Evolutionary conservation across 1,284 basidiomycete genomes (phyloP), one percentile per base, ranked within the genome.

Genomic region (Cerrena zonata): DNA sequence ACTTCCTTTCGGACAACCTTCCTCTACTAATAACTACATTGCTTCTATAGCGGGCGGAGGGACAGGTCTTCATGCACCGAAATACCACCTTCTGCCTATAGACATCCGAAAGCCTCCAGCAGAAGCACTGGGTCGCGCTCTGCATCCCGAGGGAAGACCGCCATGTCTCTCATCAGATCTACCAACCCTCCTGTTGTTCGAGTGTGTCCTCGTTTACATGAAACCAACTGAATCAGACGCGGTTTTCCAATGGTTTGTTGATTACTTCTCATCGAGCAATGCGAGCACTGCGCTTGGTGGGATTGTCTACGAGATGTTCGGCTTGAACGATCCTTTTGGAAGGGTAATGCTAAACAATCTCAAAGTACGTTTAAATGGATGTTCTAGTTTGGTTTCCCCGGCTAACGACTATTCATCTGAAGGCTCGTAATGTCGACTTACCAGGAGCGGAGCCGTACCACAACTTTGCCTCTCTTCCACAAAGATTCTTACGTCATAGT

Each of bases 181-280:
- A 4, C 91, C 92, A 1, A 93, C 91, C 0, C 77, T 97, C 1
- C 73, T 95, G 18, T 70, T 97, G 7, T 91, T 91, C 53, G 94
- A 97, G 73, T 95, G 94, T 58, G 89, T 96, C 2, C 77, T 95
- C 52, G 90, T 84, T n/a, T 97, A 97, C 67, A 87, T 96, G 79
- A 61, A 72, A 0, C 82, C 88, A 0, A 62, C 68, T 4, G 72
- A 77, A 2, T 85, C 84, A 0, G 69, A 75, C 22, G 69, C 70
- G 0, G 64, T 95, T n/a, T 70, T 95, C 4, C 64, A 71, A 34
- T 94, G 89, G 87, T 93, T 94, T 62, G 73, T 78, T 0, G 69
- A 78, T 45, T 77, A 76, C 53, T 86, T 86, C 61, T 61, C 64
- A 18, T 10, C 34, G 22, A 27, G 53, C 45, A 26, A 7, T 23